Conservation (phyloP, 2,329 filamentous ascomycete genomes). For the Aureobasidium mangrovei region DNA sequence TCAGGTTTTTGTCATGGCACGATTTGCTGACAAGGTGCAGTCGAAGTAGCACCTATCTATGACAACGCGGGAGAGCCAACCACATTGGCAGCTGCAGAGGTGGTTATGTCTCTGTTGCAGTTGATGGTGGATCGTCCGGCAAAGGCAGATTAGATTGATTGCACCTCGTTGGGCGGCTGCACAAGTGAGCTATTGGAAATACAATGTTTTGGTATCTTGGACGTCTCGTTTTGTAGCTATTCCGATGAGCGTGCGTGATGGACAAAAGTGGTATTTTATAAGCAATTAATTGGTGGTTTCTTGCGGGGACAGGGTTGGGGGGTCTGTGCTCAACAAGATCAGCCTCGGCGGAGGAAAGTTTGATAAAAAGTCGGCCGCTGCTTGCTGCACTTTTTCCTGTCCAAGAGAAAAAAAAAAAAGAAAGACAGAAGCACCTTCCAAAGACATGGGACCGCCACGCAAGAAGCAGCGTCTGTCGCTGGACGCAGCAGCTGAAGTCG, state of each 20-base stretch:
- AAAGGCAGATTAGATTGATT: not conserved
- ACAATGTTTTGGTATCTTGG: too few species aligned
- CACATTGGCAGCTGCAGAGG: slow-evolving; percentile 46
- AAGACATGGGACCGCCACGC: slow-evolving; percentile 30
- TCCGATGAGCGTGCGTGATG: too few species aligned
- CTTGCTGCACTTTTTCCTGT: slow-evolving; percentile 5
- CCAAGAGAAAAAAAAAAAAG: not conserved
- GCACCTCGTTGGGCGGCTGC: too few species aligned
- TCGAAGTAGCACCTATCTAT: slow-evolving; percentile 54
- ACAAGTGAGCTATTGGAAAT: too few species aligned
- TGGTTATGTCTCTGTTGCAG: slow-evolving; percentile 42
- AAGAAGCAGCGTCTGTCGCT: slow-evolving; percentile 34
- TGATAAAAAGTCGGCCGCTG: slow-evolving; percentile 4
- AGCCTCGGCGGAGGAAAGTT: slow-evolving; percentile 6
- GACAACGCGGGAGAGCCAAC: slow-evolving; percentile 53
- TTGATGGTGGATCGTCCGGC: slow-evolving; percentile 34
- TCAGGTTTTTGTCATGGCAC: not conserved
- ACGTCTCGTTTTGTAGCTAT: too few species aligned
- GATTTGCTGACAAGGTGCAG: slow-evolving; percentile 14
- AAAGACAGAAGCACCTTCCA: not conserved
- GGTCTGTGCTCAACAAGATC: not conserved
- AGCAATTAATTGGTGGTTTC: too few species aligned
- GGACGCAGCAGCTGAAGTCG: slow-evolving; percentile 26
- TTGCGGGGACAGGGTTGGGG: not conserved
- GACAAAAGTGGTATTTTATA: too few species aligned